Base-by-base conservation (phyloP, 2,329 filamentous ascomycete genomes). In the Fusarium transvaalense region DNA sequence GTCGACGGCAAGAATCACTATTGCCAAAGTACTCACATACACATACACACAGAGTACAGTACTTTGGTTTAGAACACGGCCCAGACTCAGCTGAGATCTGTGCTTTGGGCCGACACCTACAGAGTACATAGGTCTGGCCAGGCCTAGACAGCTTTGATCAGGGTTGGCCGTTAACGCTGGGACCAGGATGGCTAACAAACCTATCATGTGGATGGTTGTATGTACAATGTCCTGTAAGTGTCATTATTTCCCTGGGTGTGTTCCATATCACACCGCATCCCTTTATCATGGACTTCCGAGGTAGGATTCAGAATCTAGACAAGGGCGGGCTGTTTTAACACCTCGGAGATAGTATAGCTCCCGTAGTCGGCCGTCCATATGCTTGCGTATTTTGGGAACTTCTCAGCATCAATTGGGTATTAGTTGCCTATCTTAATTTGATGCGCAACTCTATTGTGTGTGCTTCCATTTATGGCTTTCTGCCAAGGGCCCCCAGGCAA, bases 1-100 rank as follows among this genome's bases (percentile, higher is more conserved):
- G 25, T 53, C 6, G 45, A 64, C 38, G 43, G n/a, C 19, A 39
- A 32, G 57, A 63, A 59, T 46, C 59, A 58, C 58, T 41, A 48
- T 46, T 39, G 50, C 57, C 46, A 52, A 56, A 66, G 53, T 66
- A 53, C 29, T 21, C 25, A 34, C 31, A 42, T 25, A 17, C 25
- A 34, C 31, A 42, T 25, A 17, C 21, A 25, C 10, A n/a, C 15
- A 43, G 41, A 39, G 34, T 51, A 19, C 48, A 39, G 34, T 51
- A 19, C 48, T 21, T 39, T 63, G 34, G 56, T 25, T 50, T 54
- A 38, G 69, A 56, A 50, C 62, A 56, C 59, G 69, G 64, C 60
- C 69, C 59, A 74, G 71, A 73, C 66, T 75, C 73, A 74, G 74
- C 71, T 69, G 68, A 71, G 64, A 65, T 58, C 62, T 64, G 37